Evolutionary conservation across 345 rosid genomes (phyloP), one percentile per base, ranked within the genome.

Genomic region (Capsella bursapastoris): DNA sequence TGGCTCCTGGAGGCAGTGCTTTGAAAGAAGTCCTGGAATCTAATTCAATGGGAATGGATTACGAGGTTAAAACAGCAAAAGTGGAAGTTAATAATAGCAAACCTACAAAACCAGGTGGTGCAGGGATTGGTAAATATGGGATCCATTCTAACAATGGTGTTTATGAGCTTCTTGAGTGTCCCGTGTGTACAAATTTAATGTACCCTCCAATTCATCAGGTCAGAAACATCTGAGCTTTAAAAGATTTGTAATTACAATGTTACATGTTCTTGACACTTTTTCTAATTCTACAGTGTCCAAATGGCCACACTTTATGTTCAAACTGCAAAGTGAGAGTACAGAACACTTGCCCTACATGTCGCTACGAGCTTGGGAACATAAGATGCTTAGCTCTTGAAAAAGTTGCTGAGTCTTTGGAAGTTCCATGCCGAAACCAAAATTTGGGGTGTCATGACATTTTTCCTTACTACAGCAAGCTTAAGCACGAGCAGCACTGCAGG

Each of bases 191-290:
- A 69, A 86, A 81, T 66, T 45, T 88, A 57, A 93, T 93, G 93
- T 90, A 85, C 79, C 96, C 96, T 81, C 98, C 96, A 14, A 90
- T 93, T 76, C 89, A 89, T 79, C 98, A 90, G 97, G 97, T 76
- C 48, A 52, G 65, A 34, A 66, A 32, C 38, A 41, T 55, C 2
- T 27, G 8, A 49, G 10, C 27, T 71, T 25, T 27, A 0, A 34
- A 25, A 31, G 37, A 9, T 71, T 67, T 61, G 49, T 51, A 15
- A 47, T 44, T 35, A 12, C 70, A 67, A 37, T 65, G 52, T 32
- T 49, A 22, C 43, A 13, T 64, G 12, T 53, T 62, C 60, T 47
- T 29, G 29, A 57, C 25, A 2, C 32, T 70, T 18, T 34, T 1
- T 34, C 64, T 18, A 16, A 0, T 73, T 44, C 76, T 79, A 15